Conservation (phyloP, 352 stramenopile species). For the Pythium brassicae region DNA sequence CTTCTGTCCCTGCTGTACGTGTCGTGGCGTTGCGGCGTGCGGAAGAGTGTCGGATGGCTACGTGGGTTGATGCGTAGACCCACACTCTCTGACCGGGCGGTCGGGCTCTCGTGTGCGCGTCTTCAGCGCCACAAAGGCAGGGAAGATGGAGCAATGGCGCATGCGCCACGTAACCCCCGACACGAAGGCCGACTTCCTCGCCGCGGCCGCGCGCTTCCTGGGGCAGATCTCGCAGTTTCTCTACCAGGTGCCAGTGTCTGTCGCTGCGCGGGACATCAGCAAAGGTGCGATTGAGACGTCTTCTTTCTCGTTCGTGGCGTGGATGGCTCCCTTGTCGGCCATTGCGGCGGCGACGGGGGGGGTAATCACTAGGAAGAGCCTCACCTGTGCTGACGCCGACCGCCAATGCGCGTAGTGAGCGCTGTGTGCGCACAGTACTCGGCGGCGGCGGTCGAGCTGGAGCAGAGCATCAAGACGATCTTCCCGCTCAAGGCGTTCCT, state of each 20-base stretch:
- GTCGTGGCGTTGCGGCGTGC: neutral
- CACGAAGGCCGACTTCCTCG: slow-evolving; percentile 18
- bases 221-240: slow-evolving; percentile 53
- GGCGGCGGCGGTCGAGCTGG: slow-evolving; percentile 35
- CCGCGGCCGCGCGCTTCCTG: slow-evolving; percentile 22
- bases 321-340: too few species aligned
- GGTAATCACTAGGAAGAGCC: too few species aligned
- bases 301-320: slow-evolving; percentile 1
- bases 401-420: slow-evolving; percentile 38
- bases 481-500: slow-evolving; percentile 72
- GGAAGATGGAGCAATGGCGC: slow-evolving; percentile 48
- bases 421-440: slow-evolving; percentile 48
- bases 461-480: slow-evolving; percentile 56
- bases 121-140: slow-evolving; percentile 39
- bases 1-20: slow-evolving; percentile 47
- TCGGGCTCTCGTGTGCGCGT: neutral
- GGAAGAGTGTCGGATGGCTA: neutral
- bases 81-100: too few species aligned
- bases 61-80: slow-evolving; percentile 2
- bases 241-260: slow-evolving; percentile 33
- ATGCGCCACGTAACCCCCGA: slow-evolving; percentile 17
- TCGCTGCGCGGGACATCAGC: slow-evolving; percentile 60
- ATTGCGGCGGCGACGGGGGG: too few species aligned
- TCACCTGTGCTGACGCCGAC: neutral
- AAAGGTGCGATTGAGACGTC: slow-evolving; percentile 18